Conservation (phyloP, 495 filamentous ascomycete species). For the Xylaria cubensis region DNA sequence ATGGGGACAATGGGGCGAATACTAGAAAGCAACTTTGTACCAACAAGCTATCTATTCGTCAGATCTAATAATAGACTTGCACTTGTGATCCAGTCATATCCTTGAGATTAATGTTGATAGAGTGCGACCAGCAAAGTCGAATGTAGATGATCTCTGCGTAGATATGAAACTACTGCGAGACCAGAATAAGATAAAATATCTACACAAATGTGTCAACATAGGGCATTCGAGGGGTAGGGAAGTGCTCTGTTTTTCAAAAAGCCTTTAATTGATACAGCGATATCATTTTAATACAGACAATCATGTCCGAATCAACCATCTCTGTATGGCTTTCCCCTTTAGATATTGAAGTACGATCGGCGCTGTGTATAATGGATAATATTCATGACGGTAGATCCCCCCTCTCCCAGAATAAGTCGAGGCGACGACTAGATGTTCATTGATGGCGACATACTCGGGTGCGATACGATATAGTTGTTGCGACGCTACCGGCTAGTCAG, state of each 20-base stretch:
- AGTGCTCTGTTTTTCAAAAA: background rate
- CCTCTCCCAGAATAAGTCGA: slow-evolving; percentile 16
- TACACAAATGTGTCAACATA: background rate
- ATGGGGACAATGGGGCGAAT: background rate
- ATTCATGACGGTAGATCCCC: slow-evolving; percentile 24
- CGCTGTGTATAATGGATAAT: slow-evolving; percentile 36
- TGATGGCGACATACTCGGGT: slow-evolving; percentile 44
- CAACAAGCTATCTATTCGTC: too few relatives aligned
- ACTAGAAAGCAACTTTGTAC: background rate
- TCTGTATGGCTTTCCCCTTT: slow-evolving; percentile 38
- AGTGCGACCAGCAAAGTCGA: background rate
- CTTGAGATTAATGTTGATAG: background rate
- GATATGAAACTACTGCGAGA: background rate
- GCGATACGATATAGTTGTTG: slow-evolving; percentile 49
- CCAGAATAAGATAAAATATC: background rate
- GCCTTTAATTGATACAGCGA: background rate
- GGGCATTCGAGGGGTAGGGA: background rate
- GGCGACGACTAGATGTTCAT: slow-evolving; percentile 48
- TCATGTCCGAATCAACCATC: slow-evolving; percentile 21
- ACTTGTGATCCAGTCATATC: background rate
- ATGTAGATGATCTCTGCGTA: background rate
- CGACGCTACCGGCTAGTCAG: slow-evolving; percentile 45
- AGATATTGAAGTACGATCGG: slow-evolving; percentile 35
- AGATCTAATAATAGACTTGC: background rate
- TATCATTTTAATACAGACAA: background rate